Percentiles rank a stretch among this genome's conserved stretches.
Conservation (phyloP, 1,284 basidiomycete genomes). For the Mycena citricolor region DNA sequence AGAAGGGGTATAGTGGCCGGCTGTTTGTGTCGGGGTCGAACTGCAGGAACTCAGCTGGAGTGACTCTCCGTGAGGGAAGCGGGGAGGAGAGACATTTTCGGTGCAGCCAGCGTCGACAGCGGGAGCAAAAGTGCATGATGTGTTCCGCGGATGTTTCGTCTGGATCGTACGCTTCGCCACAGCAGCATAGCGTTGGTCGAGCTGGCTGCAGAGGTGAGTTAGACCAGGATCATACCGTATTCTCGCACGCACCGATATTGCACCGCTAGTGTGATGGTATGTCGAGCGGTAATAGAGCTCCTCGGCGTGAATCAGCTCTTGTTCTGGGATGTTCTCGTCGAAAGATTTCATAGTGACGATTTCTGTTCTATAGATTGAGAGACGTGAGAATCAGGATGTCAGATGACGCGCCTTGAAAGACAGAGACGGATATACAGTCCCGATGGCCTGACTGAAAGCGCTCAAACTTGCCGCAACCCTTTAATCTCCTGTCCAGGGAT, state of each 20-base stretch:
- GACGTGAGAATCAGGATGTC: background rate
- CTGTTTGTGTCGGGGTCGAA: slow-evolving; percentile 14
- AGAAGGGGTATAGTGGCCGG: background rate
- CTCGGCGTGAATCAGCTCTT: slow-evolving; percentile 4
- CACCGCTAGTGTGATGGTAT: slow-evolving; percentile 4
- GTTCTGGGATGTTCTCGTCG: slow-evolving; percentile 11
- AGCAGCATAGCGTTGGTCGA: slow-evolving; percentile 13
- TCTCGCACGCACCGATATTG: background rate
- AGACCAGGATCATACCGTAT: background rate
- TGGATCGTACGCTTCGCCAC: slow-evolving; percentile 9
- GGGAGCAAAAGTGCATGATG: slow-evolving; percentile 19
- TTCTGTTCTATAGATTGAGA: slow-evolving; percentile 2
- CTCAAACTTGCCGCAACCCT: slow-evolving; percentile 16
- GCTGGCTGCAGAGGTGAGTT: slow-evolving; percentile 9
- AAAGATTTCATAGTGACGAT: slow-evolving; percentile 1
- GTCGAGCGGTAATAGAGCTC: slow-evolving; percentile 14
- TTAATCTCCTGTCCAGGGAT: background rate
- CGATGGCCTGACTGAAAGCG: slow-evolving; percentile 13
- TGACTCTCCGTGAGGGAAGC: background rate
- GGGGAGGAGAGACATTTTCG: slow-evolving; percentile 8
- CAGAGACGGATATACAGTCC: slow-evolving; percentile 14
- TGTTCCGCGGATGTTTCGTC: slow-evolving; percentile 5
- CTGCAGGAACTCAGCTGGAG: slow-evolving; percentile 10
- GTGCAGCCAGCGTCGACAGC: slow-evolving; percentile 17
- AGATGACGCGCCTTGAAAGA: slow-evolving; percentile 12